phyloP scores from a whole-genome alignment of 2,329 filamentous ascomycete genomes.

The Sphaceloma murrayae region DNA sequence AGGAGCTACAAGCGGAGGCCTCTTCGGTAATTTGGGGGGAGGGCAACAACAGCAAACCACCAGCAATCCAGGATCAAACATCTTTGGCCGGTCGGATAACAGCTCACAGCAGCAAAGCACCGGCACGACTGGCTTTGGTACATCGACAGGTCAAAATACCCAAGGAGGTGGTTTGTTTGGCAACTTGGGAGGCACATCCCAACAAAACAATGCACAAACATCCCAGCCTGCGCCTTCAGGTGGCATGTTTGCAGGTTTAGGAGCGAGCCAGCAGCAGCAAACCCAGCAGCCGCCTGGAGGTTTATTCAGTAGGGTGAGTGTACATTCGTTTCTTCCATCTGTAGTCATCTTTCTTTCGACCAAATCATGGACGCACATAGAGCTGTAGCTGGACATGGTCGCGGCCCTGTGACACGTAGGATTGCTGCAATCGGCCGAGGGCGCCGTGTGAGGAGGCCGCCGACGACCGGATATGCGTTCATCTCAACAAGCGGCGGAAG shows the following conservation, averaged over 20 bases:
- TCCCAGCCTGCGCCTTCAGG: neutral
- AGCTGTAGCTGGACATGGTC: no score
- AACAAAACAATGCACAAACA: slow-evolving; percentile 12
- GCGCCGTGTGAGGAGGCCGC: no score
- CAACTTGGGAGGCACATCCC: neutral
- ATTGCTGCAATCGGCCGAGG: no score
- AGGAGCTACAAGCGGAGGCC: neutral
- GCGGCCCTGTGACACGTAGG: no score
- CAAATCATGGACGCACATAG: no score
- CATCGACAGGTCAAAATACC: slow-evolving; percentile 5
- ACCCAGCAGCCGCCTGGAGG: slow-evolving; percentile 8
- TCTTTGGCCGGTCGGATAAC: slow-evolving; percentile 12
- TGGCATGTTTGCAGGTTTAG: slow-evolving; percentile 10
- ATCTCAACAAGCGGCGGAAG: no score
- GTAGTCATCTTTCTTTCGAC: no score
- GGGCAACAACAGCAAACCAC: slow-evolving; percentile 5
- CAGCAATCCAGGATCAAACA: neutral
- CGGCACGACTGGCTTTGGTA: neutral
- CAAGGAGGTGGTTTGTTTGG: slow-evolving; percentile 6
- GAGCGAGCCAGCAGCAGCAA: slow-evolving; percentile 10
- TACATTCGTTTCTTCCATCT: no score
- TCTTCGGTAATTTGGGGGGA: neutral
- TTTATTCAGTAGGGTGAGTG: slow-evolving; percentile 8
- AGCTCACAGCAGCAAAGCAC: slow-evolving; percentile 10
- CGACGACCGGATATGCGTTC: no score